These are phyloP conservation scores for Phaeodactylum tricornutum DNA, from an alignment of 108 stramenopile species.

Conservation along the genomic window DNA sequence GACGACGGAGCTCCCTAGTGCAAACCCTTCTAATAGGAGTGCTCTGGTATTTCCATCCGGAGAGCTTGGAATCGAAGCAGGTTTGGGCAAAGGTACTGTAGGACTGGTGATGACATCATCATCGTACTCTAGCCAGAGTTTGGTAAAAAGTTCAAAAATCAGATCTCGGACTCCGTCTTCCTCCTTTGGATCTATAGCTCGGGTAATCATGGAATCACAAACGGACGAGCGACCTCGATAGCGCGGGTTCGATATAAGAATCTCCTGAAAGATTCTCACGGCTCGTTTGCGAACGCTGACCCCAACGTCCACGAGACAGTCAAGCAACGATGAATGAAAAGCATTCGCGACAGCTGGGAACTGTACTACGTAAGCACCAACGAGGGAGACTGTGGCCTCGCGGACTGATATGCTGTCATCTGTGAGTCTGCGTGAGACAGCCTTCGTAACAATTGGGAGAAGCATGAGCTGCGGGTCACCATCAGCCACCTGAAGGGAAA, in stretches of 20 bases:
- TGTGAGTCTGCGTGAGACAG: slow-evolving; percentile 70
- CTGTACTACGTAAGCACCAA: slow-evolving; percentile 80
- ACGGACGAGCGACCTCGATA: slow-evolving; percentile 69
- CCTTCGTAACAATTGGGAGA: slow-evolving; percentile 45
- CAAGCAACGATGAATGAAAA: slow-evolving; percentile 73
- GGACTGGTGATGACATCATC: slow-evolving; percentile 3
- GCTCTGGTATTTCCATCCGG: too few species aligned
- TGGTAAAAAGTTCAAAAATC: slow-evolving; percentile 79
- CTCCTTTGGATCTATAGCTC: slow-evolving; percentile 84
- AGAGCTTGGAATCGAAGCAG: background rate
- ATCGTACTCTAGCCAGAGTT: slow-evolving; percentile 55
- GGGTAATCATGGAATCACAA: slow-evolving; percentile 60
- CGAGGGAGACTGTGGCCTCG: slow-evolving; percentile 86
- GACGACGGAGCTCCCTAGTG: background rate
- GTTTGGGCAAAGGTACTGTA: background rate
- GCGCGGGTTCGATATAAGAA: slow-evolving; percentile 65
- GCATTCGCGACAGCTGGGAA: slow-evolving; percentile 66
- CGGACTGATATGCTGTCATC: slow-evolving; percentile 90
- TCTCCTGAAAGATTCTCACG: slow-evolving; percentile 74
- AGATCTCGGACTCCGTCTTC: slow-evolving; percentile 89
- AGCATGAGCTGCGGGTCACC: slow-evolving; percentile 74
- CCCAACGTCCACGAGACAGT: slow-evolving; percentile 71
- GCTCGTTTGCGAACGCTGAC: slow-evolving; percentile 77
- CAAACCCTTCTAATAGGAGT: too few species aligned
- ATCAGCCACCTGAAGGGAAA: slow-evolving; percentile 55